These are phyloP conservation scores for Ogataea trehalophila DNA, from an alignment of 805 yeast genomes.

Conservation along the genomic window DNA sequence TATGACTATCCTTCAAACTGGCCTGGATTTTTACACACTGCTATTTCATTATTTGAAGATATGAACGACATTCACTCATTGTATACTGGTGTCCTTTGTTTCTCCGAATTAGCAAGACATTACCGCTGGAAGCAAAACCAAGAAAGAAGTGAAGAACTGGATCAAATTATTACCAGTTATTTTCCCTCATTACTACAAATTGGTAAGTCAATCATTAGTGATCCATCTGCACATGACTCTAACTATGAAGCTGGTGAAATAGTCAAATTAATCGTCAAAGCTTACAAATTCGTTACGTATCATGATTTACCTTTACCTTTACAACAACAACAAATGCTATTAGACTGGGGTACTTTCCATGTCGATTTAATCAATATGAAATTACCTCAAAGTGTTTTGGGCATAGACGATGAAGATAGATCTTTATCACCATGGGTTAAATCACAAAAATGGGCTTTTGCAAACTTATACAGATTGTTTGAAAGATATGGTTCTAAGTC, in stretches of 20 bases:
- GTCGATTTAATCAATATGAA: conserved; percentile 57
- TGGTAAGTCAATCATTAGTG: conserved; percentile 50
- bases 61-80: conserved; percentile 36
- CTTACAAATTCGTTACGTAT: conserved; percentile 77
- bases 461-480: conserved; percentile 68
- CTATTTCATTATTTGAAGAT: conserved; percentile 40
- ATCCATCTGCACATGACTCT: conserved; percentile 23
- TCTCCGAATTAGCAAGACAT: conserved; percentile 69
- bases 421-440: conserved; percentile 59
- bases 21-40: conserved; percentile 51
- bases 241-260: conserved; percentile 54
- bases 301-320: conserved; percentile 70
- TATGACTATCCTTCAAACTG: conserved; percentile 39
- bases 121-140: conserved; percentile 73
- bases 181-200: conserved; percentile 68
- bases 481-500: conserved; percentile 59
- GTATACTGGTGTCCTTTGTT: conserved; percentile 69
- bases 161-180: conserved; percentile 52
- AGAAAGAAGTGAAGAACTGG: conserved; percentile 47
- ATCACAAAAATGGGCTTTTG: conserved; percentile 85
- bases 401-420: conserved; percentile 49
- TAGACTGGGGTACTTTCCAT: conserved; percentile 75
- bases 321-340: conserved; percentile 47
- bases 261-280: conserved; percentile 68
- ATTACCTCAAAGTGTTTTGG: conserved; percentile 49